phyloP scores from a whole-genome alignment of 2,329 filamentous ascomycete species.

The Aspergillus ustus region DNA sequence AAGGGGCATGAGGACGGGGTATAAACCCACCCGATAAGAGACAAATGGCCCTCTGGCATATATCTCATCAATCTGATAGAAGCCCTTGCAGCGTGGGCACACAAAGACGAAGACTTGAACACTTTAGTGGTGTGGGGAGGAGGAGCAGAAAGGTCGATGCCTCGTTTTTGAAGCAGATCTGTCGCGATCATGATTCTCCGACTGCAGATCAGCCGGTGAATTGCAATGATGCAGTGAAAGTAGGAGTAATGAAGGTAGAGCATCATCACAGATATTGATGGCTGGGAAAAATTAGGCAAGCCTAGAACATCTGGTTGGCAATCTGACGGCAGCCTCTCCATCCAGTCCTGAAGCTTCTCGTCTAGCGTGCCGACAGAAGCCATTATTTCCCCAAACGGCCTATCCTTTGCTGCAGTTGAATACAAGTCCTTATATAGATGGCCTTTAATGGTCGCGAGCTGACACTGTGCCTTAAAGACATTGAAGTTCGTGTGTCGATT shows the following conservation, averaged over 20 bases:
- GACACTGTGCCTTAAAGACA: conserved; percentile 18
- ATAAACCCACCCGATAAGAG: conserved; percentile 20
- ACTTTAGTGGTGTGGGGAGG: conserved; percentile 11
- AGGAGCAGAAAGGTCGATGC: not conserved
- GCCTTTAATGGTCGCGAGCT: conserved; percentile 24
- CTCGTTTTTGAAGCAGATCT: conserved; percentile 9
- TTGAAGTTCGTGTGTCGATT: conserved; percentile 14
- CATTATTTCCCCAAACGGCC: conserved; percentile 18
- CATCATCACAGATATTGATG: conserved; percentile 14
- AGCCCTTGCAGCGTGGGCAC: conserved; percentile 23
- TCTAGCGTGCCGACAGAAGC: conserved; percentile 18
- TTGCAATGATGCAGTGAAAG: conserved; percentile 25
- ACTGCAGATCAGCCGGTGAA: conserved; percentile 20
- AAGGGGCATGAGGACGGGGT: not conserved
- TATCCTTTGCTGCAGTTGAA: conserved; percentile 18
- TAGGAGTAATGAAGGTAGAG: conserved; percentile 25
- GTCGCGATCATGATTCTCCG: conserved; percentile 8
- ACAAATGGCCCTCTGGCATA: conserved; percentile 19
- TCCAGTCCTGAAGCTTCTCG: conserved; percentile 22
- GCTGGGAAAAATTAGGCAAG: not conserved
- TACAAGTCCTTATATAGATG: conserved; percentile 22
- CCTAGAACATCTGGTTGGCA: conserved; percentile 18
- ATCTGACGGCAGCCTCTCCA: conserved; percentile 16
- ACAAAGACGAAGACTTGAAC: conserved; percentile 21
- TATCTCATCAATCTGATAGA: conserved; percentile 24